These are phyloP conservation scores for Nemania sp. DNA, from an alignment of 2,329 filamentous ascomycete genomes.

Conservation along the genomic window DNA sequence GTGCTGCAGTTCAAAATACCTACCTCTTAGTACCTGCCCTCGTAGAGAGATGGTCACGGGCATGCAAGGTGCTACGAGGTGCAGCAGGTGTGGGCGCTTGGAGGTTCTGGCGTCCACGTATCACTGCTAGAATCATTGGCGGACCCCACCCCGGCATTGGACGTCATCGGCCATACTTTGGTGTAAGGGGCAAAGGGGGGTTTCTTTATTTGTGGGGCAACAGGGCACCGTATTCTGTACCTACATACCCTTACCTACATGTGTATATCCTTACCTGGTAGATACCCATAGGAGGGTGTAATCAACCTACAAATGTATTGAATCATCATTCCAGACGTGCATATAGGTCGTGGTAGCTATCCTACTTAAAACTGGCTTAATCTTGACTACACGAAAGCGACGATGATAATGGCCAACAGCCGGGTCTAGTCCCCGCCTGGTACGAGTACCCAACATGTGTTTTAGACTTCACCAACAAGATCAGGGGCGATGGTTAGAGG, in stretches of 20 bases:
- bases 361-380: neutral
- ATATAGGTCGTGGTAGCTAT: neutral
- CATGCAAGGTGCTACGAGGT: conserved; percentile 1
- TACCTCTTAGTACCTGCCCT: too few relatives aligned
- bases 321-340: neutral
- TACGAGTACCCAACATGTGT: too few relatives aligned
- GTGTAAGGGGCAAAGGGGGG: conserved; percentile 9
- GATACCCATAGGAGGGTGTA: neutral
- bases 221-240: neutral
- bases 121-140: conserved; percentile 3
- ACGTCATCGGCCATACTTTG: conserved; percentile 17
- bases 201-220: conserved; percentile 3
- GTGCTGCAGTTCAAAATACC: neutral
- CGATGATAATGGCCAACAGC: too few relatives aligned
- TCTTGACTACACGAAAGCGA: too few relatives aligned
- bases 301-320: neutral
- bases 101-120: conserved; percentile 17
- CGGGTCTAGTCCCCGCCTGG: too few relatives aligned
- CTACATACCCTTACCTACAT: neutral
- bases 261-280: neutral
- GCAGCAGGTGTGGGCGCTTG: conserved; percentile 27
- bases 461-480: neutral
- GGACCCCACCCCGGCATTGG: conserved; percentile 24
- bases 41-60: neutral
- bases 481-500: too few relatives aligned